Evolutionary conservation across 495 filamentous ascomycete species (phyloP), one percentile per base, ranked within the genome.

Genomic region (Corynascus novoguineensis): DNA sequence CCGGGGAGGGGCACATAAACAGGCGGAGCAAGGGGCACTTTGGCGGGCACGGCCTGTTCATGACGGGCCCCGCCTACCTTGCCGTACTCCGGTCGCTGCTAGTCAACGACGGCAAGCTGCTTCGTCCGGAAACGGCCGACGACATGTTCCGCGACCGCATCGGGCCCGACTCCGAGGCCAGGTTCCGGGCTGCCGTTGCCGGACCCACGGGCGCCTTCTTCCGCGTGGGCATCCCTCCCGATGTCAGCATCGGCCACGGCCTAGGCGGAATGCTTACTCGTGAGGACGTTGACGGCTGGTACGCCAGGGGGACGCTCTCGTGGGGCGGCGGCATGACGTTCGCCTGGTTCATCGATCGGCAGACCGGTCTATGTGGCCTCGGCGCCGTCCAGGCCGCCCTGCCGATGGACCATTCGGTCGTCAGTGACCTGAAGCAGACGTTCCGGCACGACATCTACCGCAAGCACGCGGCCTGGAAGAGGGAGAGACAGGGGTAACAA

Each of bases 341-440:
- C 5, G 46, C 53, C n/a, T 68, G 66, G 68, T 79, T 79, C 41
- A 67, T 78, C 57, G 75, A 79, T 60, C 73, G 71, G 22, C 72
- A 72, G 64, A 78, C 76, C 54, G 70, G 57, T 4, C 61, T 79
- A 14, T 78, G 76, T 41, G 48, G 48, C 9, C 31, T 77, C 14
- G 71, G 64, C 11, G 76, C 75, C 19, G 22, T 74, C 12, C 71
- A 75, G 51, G 61, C 70, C 17, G 28, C 63, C 31, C 54, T 77
- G 42, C 74, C 76, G 19, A 27, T 73, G 10, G 72, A 77, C 56
- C 41, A 12, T 7, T 58, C 58, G 0, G n/a, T 55, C 10, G 51
- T 71, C 25, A 19, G 22, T 19, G 58, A 60, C 6, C 40, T 77
- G 55, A 78, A 77, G 68, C 73, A 78, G 60, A 60, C 42, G 11